Evolutionary conservation across 352 stramenopile genomes (phyloP), one percentile per base, ranked within the genome.

Genomic region (Phytophthora cryptogea): DNA sequence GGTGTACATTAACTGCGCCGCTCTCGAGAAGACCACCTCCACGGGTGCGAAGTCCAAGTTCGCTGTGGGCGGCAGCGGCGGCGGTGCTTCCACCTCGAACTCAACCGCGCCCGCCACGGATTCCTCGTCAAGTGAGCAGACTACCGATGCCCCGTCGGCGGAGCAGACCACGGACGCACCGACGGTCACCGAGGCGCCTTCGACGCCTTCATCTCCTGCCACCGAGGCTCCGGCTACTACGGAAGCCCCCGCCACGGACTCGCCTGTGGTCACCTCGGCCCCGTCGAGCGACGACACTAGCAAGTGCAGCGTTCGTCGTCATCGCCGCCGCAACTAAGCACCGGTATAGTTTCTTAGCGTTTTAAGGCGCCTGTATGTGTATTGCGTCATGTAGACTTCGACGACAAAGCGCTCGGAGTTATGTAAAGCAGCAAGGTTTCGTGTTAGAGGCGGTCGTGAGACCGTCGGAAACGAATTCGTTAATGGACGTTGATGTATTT

Each of bases 1-100:
- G 43, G 52, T 68, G 35, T 74, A 74, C 61, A 71, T 60, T 28
- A 67, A 69, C 48, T 73, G 59, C 39, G 59, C 43, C 8, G 36
- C 59, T 30, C 59, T 67, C 5, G 52, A 52, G 39, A 67, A 67
- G 37, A 49, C 52, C 26, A 67, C 52, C 0, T 64, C 60, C 10
- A 65, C 66, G n/a, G 66, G 54, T 14, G 58, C 66, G 8, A 62
- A 41, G 30, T 68, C 66, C 20, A 66, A 64, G 26, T 71, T 55
- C 16, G 62, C 65, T 8, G 59, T 73, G 1, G 64, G 64, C 32
- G 44, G 44, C 45, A 48, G 54, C 39, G 46, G 47, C 17, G 47
- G 41, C 10, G 41, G 42, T 5, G 16, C 52, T 27, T 36, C n/a
- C 30, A 51, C 10, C 44, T 59, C 61, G 0, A 58, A 55, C 23